Evolutionary conservation across 139 green algal genomes (phyloP).

Genomic region (Chlorella sorokiniana): DNA sequence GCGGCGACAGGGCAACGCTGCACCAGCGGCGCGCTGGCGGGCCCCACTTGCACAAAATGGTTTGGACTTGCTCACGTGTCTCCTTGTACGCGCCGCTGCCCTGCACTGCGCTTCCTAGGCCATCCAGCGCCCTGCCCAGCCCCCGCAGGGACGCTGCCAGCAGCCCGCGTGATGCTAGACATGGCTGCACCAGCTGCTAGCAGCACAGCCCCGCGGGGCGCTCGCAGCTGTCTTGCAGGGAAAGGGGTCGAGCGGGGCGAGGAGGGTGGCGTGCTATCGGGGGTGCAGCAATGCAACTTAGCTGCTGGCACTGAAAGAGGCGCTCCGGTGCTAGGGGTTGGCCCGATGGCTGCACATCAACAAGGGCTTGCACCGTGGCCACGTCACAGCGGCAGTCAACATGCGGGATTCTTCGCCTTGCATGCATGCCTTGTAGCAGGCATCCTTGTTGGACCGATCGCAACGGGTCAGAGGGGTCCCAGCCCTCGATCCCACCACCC

Average conservation of each 20-base stretch:
- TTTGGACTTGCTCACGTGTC: slow-evolving; percentile 41
- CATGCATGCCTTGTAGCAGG: too few species aligned
- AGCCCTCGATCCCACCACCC: too few species aligned
- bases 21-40: slow-evolving; percentile 19
- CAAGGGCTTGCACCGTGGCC: too few species aligned
- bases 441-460: too few species aligned
- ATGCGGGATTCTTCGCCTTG: too few species aligned
- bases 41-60: background rate
- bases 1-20: background rate
- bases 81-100: slow-evolving; percentile 61
- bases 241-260: too few species aligned
- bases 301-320: too few species aligned
- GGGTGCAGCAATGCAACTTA: too few species aligned
- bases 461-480: too few species aligned
- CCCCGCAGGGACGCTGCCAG: slow-evolving; percentile 29
- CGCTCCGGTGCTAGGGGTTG: too few species aligned
- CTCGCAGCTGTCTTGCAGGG: background rate
- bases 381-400: too few species aligned
- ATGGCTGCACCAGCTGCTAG: background rate
- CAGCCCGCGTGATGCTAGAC: background rate
- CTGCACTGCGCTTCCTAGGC: slow-evolving; percentile 53
- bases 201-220: background rate
- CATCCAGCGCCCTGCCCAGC: slow-evolving; percentile 56
- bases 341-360: too few species aligned
- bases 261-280: background rate